Conservation (phyloP, 1,284 basidiomycete genomes). For the Pascua guehoae region DNA sequence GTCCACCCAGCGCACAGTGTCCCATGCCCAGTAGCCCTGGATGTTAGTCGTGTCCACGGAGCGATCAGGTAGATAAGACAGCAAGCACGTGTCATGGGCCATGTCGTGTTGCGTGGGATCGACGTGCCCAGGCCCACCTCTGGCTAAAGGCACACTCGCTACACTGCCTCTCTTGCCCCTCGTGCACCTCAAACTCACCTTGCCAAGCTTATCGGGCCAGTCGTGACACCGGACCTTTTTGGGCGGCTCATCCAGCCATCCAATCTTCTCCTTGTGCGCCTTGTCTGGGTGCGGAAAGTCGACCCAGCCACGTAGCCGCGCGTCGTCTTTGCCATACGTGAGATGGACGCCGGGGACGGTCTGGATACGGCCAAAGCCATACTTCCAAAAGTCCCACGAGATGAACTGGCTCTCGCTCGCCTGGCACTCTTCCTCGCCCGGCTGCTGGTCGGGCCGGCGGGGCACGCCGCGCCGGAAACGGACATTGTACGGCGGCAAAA, state of each 20-base stretch:
- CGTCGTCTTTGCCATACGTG: conserved; percentile 45
- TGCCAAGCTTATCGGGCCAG: conserved; percentile 41
- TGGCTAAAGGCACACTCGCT: too few relatives aligned
- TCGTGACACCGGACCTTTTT: conserved; percentile 32
- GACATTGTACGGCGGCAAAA: conserved; percentile 42
- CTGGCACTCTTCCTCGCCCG: conserved; percentile 38
- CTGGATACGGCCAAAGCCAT: conserved; percentile 43
- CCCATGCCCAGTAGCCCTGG: conserved; percentile 27
- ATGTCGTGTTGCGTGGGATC: too few relatives aligned
- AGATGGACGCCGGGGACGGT: conserved; percentile 45
- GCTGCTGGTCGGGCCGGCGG: conserved; percentile 17
- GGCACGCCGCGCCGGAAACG: conserved; percentile 37
- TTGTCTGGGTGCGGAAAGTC: conserved; percentile 29
- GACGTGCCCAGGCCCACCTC: too few relatives aligned
- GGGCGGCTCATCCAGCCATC: conserved; percentile 34
- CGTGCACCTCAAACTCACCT: conserved; percentile 11
- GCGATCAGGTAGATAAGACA: too few relatives aligned
- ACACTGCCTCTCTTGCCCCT: too few relatives aligned
- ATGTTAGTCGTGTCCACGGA: neutral
- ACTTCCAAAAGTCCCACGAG: conserved; percentile 50
- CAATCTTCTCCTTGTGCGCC: conserved; percentile 21
- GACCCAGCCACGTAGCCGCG: conserved; percentile 37
- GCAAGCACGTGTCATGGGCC: too few relatives aligned
- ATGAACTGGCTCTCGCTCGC: conserved; percentile 42
- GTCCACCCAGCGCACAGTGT: conserved; percentile 30